These are phyloP conservation scores for Udeniomyces megalosporus DNA, from an alignment of 768 basidiomycete genomes.

Conservation along the genomic window DNA sequence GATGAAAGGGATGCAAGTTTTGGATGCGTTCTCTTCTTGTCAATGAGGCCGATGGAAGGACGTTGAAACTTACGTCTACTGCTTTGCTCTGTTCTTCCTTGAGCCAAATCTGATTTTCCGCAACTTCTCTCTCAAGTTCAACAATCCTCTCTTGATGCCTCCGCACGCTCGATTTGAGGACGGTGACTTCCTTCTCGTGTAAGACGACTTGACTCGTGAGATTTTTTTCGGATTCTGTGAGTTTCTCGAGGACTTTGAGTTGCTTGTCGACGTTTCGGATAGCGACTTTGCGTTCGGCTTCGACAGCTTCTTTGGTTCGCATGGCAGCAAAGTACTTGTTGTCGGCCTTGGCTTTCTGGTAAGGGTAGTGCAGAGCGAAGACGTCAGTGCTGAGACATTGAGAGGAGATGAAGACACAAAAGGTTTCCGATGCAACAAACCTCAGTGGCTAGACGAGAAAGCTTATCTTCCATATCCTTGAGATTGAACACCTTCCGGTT, in stretches of 20 bases:
- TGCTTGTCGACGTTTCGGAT: conserved; percentile 45
- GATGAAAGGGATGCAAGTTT: too few species aligned
- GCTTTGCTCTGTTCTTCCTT: conserved; percentile 24
- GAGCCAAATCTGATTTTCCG: conserved; percentile 14
- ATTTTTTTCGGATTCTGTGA: conserved; percentile 47
- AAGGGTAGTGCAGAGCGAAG: not conserved
- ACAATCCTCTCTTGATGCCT: conserved; percentile 24
- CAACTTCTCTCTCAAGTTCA: not conserved
- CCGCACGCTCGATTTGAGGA: conserved; percentile 24
- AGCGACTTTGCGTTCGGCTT: conserved; percentile 54
- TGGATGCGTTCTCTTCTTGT: too few species aligned
- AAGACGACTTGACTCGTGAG: conserved; percentile 44
- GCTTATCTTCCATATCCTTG: conserved; percentile 51
- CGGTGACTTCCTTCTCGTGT: conserved; percentile 27
- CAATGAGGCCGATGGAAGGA: too few species aligned
- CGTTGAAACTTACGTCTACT: conserved; percentile 21
- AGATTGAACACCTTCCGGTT: conserved; percentile 74
- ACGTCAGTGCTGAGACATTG: too few species aligned
- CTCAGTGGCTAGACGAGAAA: conserved; percentile 50
- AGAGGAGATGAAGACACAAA: not conserved
- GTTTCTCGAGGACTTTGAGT: conserved; percentile 46
- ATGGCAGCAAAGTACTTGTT: conserved; percentile 85
- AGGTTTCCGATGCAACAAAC: conserved; percentile 34
- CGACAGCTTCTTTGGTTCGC: conserved; percentile 71
- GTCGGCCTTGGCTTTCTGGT: conserved; percentile 83